Evolutionary conservation across 1,284 basidiomycete species (phyloP), one percentile per base, ranked within the genome.

Genomic region (Ceratobasidium sp.): DNA sequence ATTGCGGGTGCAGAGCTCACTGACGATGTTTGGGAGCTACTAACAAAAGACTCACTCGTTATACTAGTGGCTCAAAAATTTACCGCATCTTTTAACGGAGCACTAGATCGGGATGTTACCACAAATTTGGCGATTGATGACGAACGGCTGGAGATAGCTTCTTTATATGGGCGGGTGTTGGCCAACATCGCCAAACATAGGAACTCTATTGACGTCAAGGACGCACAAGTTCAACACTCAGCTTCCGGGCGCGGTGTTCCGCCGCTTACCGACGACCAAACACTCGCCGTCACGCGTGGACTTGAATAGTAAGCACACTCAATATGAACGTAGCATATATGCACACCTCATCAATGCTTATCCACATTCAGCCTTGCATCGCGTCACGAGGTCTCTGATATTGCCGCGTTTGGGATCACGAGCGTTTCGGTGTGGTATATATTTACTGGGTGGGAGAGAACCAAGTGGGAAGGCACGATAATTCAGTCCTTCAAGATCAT

Each of bases 341-440:
- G n/a, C n/a, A n/a, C 44, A 13, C 6, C 44, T 46, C 13, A 46
- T 13, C 44, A 7, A 46, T 7, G 44, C 13, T 46, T 46, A 46
- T 46, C 48, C 3, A 1, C 3, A 13, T 38, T 26, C 23, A 67
- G 65, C 6, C 38, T 71, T 23, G 69, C 56, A 15, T 59, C 13
- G 13, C 12, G 56, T n/a, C n/a, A 71, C 20, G 20, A 23, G 5
- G 13, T 46, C 3, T 38, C 52, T 23, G 20, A 28, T 28, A 71
- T 26, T 13, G 40, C 69, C 2, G 57, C 54, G 1, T 61, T 46
- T 15, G 69, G 38, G 4, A n/a, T 59, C 38, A 71, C 56, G 1
- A 46, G 69, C 20, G 20, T 71, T 23, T 71, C 69, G 12, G 54
- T 56, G 12, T 71, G 69, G 69, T 61, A 71, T 20, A 59, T 46